phyloP scores from a whole-genome alignment of 345 rosid genomes.

The Acer saccharum region DNA sequence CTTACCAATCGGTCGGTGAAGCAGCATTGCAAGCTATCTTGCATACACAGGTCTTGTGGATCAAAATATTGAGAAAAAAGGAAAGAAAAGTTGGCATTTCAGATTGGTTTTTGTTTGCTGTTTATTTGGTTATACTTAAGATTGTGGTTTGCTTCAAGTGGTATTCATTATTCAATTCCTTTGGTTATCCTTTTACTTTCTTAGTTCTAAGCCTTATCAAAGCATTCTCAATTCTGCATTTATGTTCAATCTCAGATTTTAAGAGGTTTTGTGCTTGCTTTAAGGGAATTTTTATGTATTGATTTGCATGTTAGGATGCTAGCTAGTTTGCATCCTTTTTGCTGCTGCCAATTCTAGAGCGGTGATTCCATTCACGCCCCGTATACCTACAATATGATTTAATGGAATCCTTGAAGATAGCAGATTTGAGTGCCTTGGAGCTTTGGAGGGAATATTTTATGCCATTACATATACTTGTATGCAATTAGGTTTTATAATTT shows the following conservation, averaged over 20 bases:
- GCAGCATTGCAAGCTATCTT: not conserved
- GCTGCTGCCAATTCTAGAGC: no score
- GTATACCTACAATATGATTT: no score
- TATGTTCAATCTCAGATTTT: no score
- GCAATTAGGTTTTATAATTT: not conserved
- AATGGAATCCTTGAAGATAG: not conserved
- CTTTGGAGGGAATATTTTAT: not conserved
- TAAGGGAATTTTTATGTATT: no score
- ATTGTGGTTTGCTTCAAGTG: not conserved
- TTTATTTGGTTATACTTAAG: not conserved
- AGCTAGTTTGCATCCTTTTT: no score
- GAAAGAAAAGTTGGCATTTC: not conserved
- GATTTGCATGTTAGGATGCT: no score
- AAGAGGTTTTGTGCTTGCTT: no score
- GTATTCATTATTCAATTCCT: not conserved
- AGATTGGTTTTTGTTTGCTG: not conserved
- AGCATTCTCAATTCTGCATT: no score
- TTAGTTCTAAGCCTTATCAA: not conserved
- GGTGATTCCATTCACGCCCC: no score
- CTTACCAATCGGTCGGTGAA: not conserved
- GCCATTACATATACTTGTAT: not conserved
- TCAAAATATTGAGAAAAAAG: not conserved
- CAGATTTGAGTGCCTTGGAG: not conserved
- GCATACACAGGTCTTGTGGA: not conserved
- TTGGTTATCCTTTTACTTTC: not conserved